Percentiles rank a stretch among this genome's conserved stretches.
These are phyloP conservation scores for Pichia cactophila DNA, from an alignment of 1,139 yeast genomes.

Conservation along the genomic window DNA sequence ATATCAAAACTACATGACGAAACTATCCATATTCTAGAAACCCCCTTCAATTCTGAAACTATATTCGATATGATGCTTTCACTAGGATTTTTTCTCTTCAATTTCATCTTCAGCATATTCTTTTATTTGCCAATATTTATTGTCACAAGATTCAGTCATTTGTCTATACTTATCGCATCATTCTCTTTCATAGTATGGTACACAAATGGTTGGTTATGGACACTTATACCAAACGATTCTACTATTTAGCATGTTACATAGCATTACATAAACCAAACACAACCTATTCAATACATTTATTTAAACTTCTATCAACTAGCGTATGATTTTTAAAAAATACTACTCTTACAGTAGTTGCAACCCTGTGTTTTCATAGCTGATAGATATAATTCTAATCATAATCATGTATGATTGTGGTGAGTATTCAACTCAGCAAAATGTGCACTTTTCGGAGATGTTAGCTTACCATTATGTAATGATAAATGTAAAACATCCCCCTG, in stretches of 20 bases:
- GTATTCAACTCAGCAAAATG: neutral
- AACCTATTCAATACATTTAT: too few species aligned
- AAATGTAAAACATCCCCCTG: neutral
- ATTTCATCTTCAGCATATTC: conserved; percentile 9
- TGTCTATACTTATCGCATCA: neutral
- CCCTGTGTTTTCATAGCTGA: too few species aligned
- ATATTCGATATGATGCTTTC: conserved; percentile 6
- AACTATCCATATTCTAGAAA: neutral
- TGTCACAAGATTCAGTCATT: conserved; percentile 4
- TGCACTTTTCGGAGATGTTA: conserved; percentile 5
- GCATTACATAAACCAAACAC: neutral
- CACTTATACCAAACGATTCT: neutral
- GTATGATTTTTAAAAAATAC: too few species aligned
- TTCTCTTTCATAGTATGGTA: conserved; percentile 1
- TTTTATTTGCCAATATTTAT: conserved; percentile 13
- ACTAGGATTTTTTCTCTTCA: conserved; percentile 7
- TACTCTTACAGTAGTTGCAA: too few species aligned
- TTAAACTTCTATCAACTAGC: too few species aligned
- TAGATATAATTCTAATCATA: too few species aligned
- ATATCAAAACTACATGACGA: neutral
- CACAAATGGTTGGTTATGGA: neutral
- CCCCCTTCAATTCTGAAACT: neutral
- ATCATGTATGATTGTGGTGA: neutral
- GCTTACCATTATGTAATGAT: neutral
- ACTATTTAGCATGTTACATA: neutral